These are phyloP conservation scores for Myxozyma udenii DNA, from an alignment of 805 yeast genomes.

Conservation along the genomic window DNA sequence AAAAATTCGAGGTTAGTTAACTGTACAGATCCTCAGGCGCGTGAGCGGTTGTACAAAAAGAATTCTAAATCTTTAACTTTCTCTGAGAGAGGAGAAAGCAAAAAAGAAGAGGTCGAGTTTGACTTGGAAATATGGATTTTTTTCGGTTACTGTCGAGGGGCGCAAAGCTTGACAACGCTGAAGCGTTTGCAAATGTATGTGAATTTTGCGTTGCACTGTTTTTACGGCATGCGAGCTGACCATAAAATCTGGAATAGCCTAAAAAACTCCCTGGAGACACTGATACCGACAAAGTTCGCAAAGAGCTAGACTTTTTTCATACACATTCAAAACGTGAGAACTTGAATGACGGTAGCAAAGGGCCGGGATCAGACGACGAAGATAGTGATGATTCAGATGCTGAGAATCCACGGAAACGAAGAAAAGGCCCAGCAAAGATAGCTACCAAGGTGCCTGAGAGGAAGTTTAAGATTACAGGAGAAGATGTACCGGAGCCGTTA, in stretches of 20 bases:
- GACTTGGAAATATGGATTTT: slow-evolving; percentile 82
- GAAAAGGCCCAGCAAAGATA: slow-evolving; percentile 32
- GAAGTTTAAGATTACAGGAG: slow-evolving; percentile 70
- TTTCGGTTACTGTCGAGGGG: slow-evolving; percentile 84
- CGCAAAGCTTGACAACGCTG: slow-evolving; percentile 61
- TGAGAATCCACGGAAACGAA: slow-evolving; percentile 27
- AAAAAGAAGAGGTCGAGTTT: no score
- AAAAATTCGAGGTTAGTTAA: no score
- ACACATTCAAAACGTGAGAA: slow-evolving; percentile 1
- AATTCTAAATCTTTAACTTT: no score
- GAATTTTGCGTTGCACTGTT: not conserved
- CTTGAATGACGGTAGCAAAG: not conserved
- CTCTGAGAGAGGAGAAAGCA: no score
- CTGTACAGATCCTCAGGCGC: no score
- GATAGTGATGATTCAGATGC: slow-evolving; percentile 34
- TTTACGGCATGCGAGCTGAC: no score
- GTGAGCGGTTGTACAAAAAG: no score
- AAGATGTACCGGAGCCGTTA: slow-evolving; percentile 85
- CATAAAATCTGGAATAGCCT: no score
- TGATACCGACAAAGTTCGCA: slow-evolving; percentile 48
- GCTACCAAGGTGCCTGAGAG: slow-evolving; percentile 45
- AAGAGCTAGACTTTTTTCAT: slow-evolving; percentile 75
- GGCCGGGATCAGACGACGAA: not conserved
- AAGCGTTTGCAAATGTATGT: slow-evolving; percentile 7
- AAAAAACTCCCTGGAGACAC: slow-evolving; percentile 31